Evolutionary conservation across 306 rosid genomes (phyloP).

Genomic region (Lagenaria siceraria): DNA sequence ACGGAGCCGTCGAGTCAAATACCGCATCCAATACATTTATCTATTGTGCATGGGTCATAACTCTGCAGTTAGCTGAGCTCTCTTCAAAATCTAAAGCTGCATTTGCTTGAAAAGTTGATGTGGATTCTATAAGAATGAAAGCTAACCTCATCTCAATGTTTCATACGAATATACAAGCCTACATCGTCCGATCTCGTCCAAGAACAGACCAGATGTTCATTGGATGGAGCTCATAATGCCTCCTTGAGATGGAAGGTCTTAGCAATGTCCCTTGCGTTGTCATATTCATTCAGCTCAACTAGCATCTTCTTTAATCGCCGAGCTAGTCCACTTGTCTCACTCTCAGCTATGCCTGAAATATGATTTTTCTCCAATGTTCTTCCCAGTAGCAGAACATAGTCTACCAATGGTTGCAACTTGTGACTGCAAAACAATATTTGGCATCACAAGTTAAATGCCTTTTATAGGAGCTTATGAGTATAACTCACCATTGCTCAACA

Average conservation of each 20-base stretch:
- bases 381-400: constrained; percentile 52
- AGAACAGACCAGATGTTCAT: neutral
- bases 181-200: neutral
- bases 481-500: neutral
- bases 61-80: neutral
- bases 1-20: neutral
- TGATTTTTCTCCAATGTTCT: constrained; percentile 66
- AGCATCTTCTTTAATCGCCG: constrained; percentile 84
- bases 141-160: neutral
- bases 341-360: constrained; percentile 26
- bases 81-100: neutral
- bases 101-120: neutral
- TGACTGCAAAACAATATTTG: constrained; percentile 28
- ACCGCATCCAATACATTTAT: neutral
- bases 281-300: constrained; percentile 82
- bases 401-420: constrained; percentile 73
- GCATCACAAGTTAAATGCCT: neutral
- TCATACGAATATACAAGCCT: neutral
- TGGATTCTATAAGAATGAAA: neutral
- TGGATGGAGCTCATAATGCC: constrained; percentile 43
- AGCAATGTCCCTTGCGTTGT: constrained; percentile 59
- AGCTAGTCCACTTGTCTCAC: constrained; percentile 54
- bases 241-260: constrained; percentile 78
- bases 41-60: neutral
- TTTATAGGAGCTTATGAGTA: neutral